Evolutionary conservation across 495 filamentous ascomycete species (phyloP).

Genomic region (Daldinia concentrica): DNA sequence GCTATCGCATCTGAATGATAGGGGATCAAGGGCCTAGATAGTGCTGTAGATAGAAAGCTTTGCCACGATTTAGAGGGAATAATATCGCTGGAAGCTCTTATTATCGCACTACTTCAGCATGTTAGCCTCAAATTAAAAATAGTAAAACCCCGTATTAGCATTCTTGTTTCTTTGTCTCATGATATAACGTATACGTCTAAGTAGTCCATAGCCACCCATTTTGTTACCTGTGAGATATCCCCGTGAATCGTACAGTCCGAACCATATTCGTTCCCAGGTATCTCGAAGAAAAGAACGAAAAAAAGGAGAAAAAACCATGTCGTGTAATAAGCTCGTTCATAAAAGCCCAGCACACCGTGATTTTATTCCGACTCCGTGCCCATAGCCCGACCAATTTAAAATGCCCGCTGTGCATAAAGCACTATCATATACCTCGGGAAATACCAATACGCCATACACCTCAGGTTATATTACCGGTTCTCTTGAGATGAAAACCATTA

Average conservation of each 20-base stretch:
- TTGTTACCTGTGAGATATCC: constrained; percentile 39
- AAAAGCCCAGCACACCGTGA: constrained; percentile 21
- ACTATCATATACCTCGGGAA: constrained; percentile 33
- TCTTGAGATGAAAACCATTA: constrained; percentile 16
- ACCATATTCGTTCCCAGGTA: constrained; percentile 32
- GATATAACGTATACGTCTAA: constrained; percentile 39
- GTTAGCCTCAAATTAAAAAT: constrained; percentile 10
- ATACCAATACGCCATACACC: constrained; percentile 34
- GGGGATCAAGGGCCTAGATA: not conserved
- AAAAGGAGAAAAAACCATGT: constrained; percentile 7
- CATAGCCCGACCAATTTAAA: constrained; percentile 20
- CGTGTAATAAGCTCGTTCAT: constrained; percentile 18
- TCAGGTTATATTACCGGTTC: constrained; percentile 27
- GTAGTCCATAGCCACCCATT: constrained; percentile 31
- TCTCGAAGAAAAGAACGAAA: constrained; percentile 34
- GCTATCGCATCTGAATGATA: not conserved
- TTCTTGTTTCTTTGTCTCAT: constrained; percentile 37
- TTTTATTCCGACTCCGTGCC: constrained; percentile 41
- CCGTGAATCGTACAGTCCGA: constrained; percentile 22
- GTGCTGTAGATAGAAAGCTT: not conserved
- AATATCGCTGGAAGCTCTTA: constrained; percentile 2
- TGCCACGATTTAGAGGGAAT: not conserved
- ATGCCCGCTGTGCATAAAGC: constrained; percentile 19
- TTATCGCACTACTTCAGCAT: not conserved
- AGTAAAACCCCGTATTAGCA: constrained; percentile 23